These are phyloP conservation scores for Rhizoctonia solani DNA, from an alignment of 1,284 basidiomycete species.

Conservation along the genomic window DNA sequence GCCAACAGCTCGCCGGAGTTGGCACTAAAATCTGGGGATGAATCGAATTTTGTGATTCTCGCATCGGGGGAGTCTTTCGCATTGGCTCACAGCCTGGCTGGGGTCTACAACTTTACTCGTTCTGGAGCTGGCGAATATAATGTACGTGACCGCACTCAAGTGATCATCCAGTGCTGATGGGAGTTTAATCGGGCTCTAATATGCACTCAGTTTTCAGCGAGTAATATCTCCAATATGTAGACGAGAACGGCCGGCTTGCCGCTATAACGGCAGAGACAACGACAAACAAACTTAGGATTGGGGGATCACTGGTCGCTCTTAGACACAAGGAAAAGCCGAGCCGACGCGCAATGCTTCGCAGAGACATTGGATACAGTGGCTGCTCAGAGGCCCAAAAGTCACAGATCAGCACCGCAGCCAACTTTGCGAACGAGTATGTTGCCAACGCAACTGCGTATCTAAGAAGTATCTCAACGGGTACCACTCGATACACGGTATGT, in stretches of 20 bases:
- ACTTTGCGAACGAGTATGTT: conserved; percentile 24
- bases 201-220: conserved; percentile 13
- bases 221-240: conserved; percentile 27
- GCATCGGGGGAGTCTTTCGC: conserved; percentile 35
- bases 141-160: background rate
- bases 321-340: background rate
- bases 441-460: conserved; percentile 14
- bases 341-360: background rate
- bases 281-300: conserved; percentile 3
- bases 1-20: conserved; percentile 9
- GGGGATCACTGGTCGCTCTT: conserved; percentile 32
- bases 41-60: conserved; percentile 15
- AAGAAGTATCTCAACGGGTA: background rate
- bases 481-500: conserved; percentile 19
- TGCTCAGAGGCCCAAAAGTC: conserved; percentile 21
- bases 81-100: conserved; percentile 34
- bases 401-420: conserved; percentile 32
- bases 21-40: conserved; percentile 1
- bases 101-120: conserved; percentile 37
- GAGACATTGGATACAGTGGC: conserved; percentile 6
- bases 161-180: background rate
- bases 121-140: conserved; percentile 22
- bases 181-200: background rate
- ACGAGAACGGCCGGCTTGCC: background rate
- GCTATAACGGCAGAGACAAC: conserved; percentile 13